Base-by-base conservation (phyloP, 1,284 basidiomycete species). In the Sphaerobolus stellatus region DNA sequence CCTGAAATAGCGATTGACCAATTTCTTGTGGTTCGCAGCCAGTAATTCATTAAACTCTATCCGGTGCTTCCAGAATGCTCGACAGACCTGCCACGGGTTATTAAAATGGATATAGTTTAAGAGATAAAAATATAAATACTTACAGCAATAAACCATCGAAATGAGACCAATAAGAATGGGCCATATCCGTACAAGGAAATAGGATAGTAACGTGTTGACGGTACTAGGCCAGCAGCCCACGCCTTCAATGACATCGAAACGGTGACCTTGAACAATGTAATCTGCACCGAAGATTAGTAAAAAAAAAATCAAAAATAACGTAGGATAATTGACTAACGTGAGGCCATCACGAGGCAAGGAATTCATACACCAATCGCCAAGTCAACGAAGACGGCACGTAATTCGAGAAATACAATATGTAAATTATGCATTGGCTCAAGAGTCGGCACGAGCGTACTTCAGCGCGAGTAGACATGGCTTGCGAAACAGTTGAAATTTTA, bases 171-270 rank as follows among this genome's bases (percentile, higher is more conserved):
- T 38, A 11, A 62, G 4, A 13, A 65, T 29, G 9, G 64, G 66
- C 33, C 61, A 59, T 4, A 63, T 43, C 25, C 57, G 61, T 8
- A 65, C 52, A 33, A 68, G 54, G 25, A 65, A 29, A 7, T 66
- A 24, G 7, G 60, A 56, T 7, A 64, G 52, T 8, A 56, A 30
- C 5, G 62, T 48, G 36, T 59, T 58, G 58, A 73, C 77, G 2
- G 71, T 75, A 25, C 60, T 63, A 5, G 75, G 74, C 40, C 65
- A 68, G 61, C 83, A 86, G 2, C 84, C 84, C 30, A 83, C 58
- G 49, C 82, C 75, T 66, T 86, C 81, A 31, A 72, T 72, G 48
- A 86, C 81, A 54, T 80, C 64, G 64, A 77, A 87, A 25, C 84
- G 80, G 62, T 81, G 77, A 2, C 67, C 61, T 50, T 75, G 68